These are phyloP conservation scores for Solanum hybrid DNA, from an alignment of 305 asterid genomes.

Conservation along the genomic window DNA sequence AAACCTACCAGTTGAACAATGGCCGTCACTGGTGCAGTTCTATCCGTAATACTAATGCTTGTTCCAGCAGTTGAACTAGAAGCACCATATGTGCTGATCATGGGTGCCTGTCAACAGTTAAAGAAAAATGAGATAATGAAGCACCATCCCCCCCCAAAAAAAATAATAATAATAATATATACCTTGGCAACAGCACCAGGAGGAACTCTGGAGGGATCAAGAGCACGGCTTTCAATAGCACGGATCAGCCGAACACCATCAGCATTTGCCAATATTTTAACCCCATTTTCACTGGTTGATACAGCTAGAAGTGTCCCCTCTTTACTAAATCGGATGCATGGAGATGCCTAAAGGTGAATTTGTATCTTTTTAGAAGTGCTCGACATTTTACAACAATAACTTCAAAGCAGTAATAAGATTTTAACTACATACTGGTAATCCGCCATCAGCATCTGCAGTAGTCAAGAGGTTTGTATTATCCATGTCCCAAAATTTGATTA, in stretches of 20 bases:
- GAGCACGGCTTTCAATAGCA: constrained; percentile 21
- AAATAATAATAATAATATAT: not conserved
- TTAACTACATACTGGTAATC: constrained; percentile 45
- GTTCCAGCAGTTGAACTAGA: constrained; percentile 38
- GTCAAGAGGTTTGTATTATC: constrained; percentile 38
- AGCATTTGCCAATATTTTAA: constrained; percentile 53
- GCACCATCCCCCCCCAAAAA: not conserved
- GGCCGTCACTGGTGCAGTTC: constrained; percentile 27
- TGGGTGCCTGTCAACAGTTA: constrained; percentile 28
- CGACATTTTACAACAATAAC: not conserved
- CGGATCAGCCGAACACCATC: constrained; percentile 36
- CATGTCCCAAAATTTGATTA: constrained; percentile 70
- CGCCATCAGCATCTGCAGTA: constrained; percentile 57
- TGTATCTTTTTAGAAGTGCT: not conserved
- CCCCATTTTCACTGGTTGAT: constrained; percentile 50
- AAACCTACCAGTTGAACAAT: constrained; percentile 29
- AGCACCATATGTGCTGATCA: constrained; percentile 31
- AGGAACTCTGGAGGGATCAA: constrained; percentile 14
- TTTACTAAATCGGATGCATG: constrained; percentile 53
- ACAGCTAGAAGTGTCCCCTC: constrained; percentile 55
- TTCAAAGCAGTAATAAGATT: constrained; percentile 2
- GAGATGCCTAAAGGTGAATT: constrained; percentile 46
- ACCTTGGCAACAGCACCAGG: constrained; percentile 39
- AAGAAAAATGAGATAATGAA: not conserved
- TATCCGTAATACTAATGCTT: constrained; percentile 21